Evolutionary conservation across 1,139 yeast species (phyloP), one percentile per base, ranked within the genome.

Genomic region (Arxiozyma slooffiae): DNA sequence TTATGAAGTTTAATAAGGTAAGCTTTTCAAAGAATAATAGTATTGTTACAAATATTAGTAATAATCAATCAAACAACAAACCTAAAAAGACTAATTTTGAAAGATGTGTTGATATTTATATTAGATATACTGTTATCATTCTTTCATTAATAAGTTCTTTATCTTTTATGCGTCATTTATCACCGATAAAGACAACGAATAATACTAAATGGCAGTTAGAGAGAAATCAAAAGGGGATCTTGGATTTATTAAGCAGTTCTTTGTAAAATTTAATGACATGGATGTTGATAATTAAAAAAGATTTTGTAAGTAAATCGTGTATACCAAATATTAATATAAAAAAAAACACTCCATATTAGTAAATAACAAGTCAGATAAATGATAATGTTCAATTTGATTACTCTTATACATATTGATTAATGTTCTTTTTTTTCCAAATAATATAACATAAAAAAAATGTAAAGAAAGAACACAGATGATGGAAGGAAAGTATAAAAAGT

Each of bases 171-270:
- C 55, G 54, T 39, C 44, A 52, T 17, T 45, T 39, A 21, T 53
- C 59, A 2, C 57, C 63, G 9, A 51, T 52, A 9, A 49, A 49
- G 20, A 58, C 62, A 6, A 60, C 60, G 3, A 43, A 49, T 24
- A 53, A 62, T 48, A 61, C 66, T 2, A 57, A 55, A 18, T 60
- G 60, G 48, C 67, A 64, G 50, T 53, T 63, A 8, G 53, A 60
- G 43, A 59, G 66, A 47, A 64, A 63, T 47, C 53, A 58, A 30
- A 53, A 45, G 9, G 61, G 63, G 2, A 51, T 49, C 11, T 61
- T 56, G 43, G 50, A 47, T 14, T 55, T 53, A 41, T 51, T 62
- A 24, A 22, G 42, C 8, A 61, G 61, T 39, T n/a, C n/a, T 60
- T 62, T 45, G 59, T 58, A 5, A 49, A 52, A 20, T 52, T 46